phyloP scores from a whole-genome alignment of 2,329 filamentous ascomycete species.

The Ilyonectria sp. region DNA sequence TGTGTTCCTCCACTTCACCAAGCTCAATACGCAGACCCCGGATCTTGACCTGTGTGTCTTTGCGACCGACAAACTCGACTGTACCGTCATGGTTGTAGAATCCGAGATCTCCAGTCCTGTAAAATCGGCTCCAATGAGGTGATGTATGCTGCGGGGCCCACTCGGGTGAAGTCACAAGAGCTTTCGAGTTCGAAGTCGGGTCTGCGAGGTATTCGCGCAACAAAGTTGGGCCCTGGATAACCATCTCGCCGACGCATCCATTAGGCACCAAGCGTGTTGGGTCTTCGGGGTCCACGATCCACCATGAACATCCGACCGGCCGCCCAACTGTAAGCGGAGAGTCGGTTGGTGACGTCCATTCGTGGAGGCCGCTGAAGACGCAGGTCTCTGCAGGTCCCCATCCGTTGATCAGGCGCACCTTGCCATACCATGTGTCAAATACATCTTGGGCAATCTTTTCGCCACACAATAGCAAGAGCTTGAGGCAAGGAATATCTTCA shows the following conservation, averaged over 20 bases:
- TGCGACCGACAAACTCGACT: slow-evolving; percentile 62
- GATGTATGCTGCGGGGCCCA: slow-evolving; percentile 37
- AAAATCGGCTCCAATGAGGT: slow-evolving; percentile 32
- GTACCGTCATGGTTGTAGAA: slow-evolving; percentile 52
- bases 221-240: slow-evolving; percentile 43
- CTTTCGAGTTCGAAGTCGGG: slow-evolving; percentile 37
- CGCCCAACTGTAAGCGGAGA: slow-evolving; percentile 32
- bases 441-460: slow-evolving; percentile 38
- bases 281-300: slow-evolving; percentile 41
- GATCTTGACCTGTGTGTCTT: slow-evolving; percentile 70
- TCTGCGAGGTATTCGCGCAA: slow-evolving; percentile 43
- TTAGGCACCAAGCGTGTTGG: slow-evolving; percentile 35
- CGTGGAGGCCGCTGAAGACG: slow-evolving; percentile 32
- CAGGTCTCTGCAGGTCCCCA: slow-evolving; percentile 44
- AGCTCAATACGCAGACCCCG: slow-evolving; percentile 60
- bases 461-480: slow-evolving; percentile 39
- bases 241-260: slow-evolving; percentile 37
- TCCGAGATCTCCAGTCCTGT: slow-evolving; percentile 44
- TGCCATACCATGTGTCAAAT: slow-evolving; percentile 34
- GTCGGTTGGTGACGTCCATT: not conserved
- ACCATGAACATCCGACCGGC: slow-evolving; percentile 21
- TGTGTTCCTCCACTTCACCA: slow-evolving; percentile 37
- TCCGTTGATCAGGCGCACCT: slow-evolving; percentile 39
- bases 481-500: slow-evolving; percentile 32
- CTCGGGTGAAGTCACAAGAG: slow-evolving; percentile 51